Evolutionary conservation across 805 yeast genomes (phyloP).

Genomic region (Candida maris): DNA sequence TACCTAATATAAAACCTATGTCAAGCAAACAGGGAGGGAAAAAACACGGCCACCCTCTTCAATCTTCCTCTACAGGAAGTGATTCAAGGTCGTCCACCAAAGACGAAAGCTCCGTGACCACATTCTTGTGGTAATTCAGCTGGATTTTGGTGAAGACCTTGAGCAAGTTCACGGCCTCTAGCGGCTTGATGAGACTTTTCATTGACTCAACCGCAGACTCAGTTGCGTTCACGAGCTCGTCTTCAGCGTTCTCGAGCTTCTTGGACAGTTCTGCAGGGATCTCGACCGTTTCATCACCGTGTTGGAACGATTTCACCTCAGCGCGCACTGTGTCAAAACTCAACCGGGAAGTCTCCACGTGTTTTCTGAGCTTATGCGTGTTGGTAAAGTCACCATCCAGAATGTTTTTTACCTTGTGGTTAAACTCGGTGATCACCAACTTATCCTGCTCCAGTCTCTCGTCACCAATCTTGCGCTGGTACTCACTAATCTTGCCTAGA

Average conservation of each 20-base stretch:
- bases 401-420: slow-evolving; percentile 48
- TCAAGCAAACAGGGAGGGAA: no score
- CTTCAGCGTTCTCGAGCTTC: slow-evolving; percentile 59
- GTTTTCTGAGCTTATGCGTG: slow-evolving; percentile 57
- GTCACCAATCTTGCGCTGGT: slow-evolving; percentile 60
- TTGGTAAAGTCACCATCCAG: slow-evolving; percentile 58
- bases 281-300: slow-evolving; percentile 36
- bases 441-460: slow-evolving; percentile 70
- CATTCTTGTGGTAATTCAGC: slow-evolving; percentile 56
- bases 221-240: slow-evolving; percentile 75
- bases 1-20: no score
- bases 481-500: slow-evolving; percentile 50
- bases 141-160: slow-evolving; percentile 69
- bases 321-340: slow-evolving; percentile 69
- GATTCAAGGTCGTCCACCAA: slow-evolving; percentile 43
- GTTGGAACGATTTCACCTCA: slow-evolving; percentile 40
- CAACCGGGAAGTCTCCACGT: slow-evolving; percentile 66
- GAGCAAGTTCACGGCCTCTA: slow-evolving; percentile 58
- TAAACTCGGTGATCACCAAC: slow-evolving; percentile 55
- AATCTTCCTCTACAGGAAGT: slow-evolving; percentile 45
- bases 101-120: slow-evolving; percentile 44
- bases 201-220: slow-evolving; percentile 74
- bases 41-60: no score
- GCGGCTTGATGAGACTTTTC: slow-evolving; percentile 68
- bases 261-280: slow-evolving; percentile 49